These are phyloP conservation scores for Sorghum bicolor DNA, from an alignment of 176 grass and related monocot genomes.

Conservation along the genomic window Sorghum_bicolor_NCBIv3 NC_012874.2:67609501-67610000, in stretches of 20 bases:
- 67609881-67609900: conserved; percentile 15
- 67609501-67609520: not conserved
- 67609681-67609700: not conserved
- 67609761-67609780: conserved; percentile 27
- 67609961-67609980: conserved; percentile 41
- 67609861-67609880: conserved; percentile 51
- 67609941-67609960: conserved; percentile 36
- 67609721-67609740: conserved; percentile 21
- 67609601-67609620: not conserved
- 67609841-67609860: conserved; percentile 41
- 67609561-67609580: not conserved
- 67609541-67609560: not conserved
- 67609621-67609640: not conserved
- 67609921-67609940: conserved; percentile 40
- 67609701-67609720: conserved; percentile 27
- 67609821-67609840: conserved; percentile 39
- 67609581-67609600: not conserved
- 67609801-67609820: conserved; percentile 43
- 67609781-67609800: conserved; percentile 31
- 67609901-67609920: conserved; percentile 20
- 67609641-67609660: not conserved
- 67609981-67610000: conserved; percentile 27
- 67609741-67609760: conserved; percentile 38
- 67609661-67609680: not conserved
- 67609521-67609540: not conserved